Conservation (phyloP, 495 filamentous ascomycete species). For the Usnea hakonensis region DNA sequence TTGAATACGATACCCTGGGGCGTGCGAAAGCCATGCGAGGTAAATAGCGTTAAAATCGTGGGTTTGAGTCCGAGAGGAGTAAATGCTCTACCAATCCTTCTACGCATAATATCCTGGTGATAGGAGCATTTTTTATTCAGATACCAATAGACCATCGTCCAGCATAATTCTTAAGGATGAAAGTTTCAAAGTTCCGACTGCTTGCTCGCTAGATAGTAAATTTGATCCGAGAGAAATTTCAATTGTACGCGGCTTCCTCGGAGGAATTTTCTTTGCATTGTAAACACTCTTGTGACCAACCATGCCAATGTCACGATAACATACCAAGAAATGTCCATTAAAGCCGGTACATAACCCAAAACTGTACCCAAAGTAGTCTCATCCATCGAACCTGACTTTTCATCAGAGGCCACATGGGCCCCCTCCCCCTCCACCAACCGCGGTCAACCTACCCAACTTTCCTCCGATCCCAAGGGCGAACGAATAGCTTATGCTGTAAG, state of each 20-base stretch:
- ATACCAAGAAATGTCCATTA: background rate
- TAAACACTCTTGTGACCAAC: background rate
- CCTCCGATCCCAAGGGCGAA: conserved; percentile 83
- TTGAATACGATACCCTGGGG: background rate
- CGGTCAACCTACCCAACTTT: conserved; percentile 83
- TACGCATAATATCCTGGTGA: background rate
- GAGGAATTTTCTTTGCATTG: too few species aligned
- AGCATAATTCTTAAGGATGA: background rate
- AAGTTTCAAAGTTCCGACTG: background rate
- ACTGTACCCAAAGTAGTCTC: background rate
- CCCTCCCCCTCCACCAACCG: conserved; percentile 75
- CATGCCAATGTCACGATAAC: background rate
- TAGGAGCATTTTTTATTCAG: background rate
- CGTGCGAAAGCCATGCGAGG: background rate
- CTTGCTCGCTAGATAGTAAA: background rate
- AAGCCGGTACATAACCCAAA: background rate
- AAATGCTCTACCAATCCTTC: background rate
- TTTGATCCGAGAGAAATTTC: too few species aligned
- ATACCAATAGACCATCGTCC: background rate
- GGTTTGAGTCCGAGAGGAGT: background rate
- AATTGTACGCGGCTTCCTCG: too few species aligned
- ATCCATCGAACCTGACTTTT: background rate
- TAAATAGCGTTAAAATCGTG: background rate
- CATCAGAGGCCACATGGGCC: conserved; percentile 60
- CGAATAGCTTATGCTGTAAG: conserved; percentile 88